These are phyloP conservation scores for Fusarium sublunatum DNA, from an alignment of 2,329 filamentous ascomycete genomes.

Conservation along the genomic window DNA sequence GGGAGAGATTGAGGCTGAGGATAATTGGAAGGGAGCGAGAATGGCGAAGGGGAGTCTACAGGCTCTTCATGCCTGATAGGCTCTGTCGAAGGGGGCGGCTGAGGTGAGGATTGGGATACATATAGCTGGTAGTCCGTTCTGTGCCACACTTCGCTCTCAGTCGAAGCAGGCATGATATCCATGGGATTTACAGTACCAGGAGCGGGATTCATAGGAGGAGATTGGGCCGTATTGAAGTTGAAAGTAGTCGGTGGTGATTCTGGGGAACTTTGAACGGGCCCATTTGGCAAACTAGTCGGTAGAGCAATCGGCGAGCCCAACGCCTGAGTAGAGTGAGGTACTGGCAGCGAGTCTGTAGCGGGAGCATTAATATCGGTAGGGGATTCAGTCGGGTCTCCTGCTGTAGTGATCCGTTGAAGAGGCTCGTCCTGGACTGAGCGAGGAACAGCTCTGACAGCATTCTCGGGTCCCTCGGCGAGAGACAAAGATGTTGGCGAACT, in stretches of 20 bases:
- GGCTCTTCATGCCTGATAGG: constrained; percentile 28
- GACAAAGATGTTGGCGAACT: constrained; percentile 43
- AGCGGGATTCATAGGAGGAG: constrained; percentile 51
- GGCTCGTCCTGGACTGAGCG: constrained; percentile 28
- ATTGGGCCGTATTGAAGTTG: constrained; percentile 45
- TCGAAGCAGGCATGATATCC: constrained; percentile 62
- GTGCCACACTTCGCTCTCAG: constrained; percentile 53
- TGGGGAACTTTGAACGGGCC: constrained; percentile 42
- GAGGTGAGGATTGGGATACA: constrained; percentile 45
- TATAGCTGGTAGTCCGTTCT: constrained; percentile 53
- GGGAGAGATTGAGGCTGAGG: constrained; percentile 38
- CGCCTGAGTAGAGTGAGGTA: constrained; percentile 25
- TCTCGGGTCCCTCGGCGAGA: constrained; percentile 33
- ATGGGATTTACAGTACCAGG: constrained; percentile 65
- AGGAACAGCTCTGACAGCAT: constrained; percentile 3
- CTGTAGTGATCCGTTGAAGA: constrained; percentile 42
- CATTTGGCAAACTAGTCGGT: constrained; percentile 27
- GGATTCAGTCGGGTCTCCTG: constrained; percentile 45
- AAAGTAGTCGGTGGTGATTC: constrained; percentile 42
- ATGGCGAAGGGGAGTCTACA: constrained; percentile 44
- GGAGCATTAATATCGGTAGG: constrained; percentile 47
- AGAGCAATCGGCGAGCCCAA: constrained; percentile 43
- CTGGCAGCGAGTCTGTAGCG: constrained; percentile 25
- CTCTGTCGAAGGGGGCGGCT: constrained; percentile 26
- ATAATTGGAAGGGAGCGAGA: constrained; percentile 39